Evolutionary conservation across 805 yeast genomes (phyloP).

Genomic region (Nakazawaea sp.): DNA sequence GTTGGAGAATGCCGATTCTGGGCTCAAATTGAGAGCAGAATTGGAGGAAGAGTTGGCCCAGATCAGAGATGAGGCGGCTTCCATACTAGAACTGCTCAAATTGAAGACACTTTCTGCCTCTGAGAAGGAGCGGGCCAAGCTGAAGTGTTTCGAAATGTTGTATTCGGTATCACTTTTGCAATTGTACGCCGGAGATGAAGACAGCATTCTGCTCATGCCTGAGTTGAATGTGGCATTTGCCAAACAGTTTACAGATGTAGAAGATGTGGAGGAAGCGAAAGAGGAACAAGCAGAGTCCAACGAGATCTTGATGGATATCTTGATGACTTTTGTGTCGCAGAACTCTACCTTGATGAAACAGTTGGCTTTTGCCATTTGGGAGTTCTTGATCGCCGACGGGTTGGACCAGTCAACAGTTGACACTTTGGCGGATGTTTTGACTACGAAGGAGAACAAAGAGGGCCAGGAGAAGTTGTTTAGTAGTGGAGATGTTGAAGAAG

Average conservation of each 20-base stretch:
- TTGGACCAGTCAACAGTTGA: constrained; percentile 37
- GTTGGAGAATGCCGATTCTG: constrained; percentile 17
- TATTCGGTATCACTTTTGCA: constrained; percentile 74
- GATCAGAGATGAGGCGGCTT: constrained; percentile 42
- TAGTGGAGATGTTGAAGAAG: constrained; percentile 36
- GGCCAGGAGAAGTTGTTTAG: constrained; percentile 72
- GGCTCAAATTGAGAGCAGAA: constrained; percentile 16
- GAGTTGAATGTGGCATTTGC: constrained; percentile 64
- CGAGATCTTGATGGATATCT: constrained; percentile 35
- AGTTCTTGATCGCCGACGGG: constrained; percentile 38
- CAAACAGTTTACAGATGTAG: constrained; percentile 29
- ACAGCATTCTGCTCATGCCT: constrained; percentile 65
- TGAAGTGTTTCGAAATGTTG: constrained; percentile 61
- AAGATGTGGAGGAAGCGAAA: constrained; percentile 30
- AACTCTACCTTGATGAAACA: constrained; percentile 51
- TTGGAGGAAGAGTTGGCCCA: constrained; percentile 55
- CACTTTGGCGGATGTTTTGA: constrained; percentile 46
- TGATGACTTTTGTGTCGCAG: constrained; percentile 51
- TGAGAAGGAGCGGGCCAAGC: constrained; percentile 16
- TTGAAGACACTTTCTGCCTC: constrained; percentile 13
- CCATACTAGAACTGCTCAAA: constrained; percentile 35
- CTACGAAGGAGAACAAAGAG: constrained; percentile 68
- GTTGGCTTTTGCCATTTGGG: constrained; percentile 41
- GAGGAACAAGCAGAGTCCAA: constrained; percentile 29
- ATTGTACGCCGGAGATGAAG: constrained; percentile 69